Evolutionary conservation across 768 basidiomycete genomes (phyloP), one percentile per base, ranked within the genome.

Genomic region (Suillus lakei): DNA sequence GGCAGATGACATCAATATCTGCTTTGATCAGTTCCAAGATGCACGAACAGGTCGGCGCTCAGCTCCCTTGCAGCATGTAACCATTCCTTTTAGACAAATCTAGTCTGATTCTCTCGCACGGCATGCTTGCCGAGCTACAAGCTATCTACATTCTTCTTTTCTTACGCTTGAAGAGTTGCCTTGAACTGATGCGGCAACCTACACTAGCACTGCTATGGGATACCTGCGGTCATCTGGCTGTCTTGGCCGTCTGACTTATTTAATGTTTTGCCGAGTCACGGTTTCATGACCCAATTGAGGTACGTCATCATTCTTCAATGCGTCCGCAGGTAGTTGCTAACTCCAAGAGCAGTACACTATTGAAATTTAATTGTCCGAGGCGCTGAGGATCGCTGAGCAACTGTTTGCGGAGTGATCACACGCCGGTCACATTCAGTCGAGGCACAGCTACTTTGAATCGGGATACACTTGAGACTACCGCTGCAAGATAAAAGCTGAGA

Each of bases 401-500:
- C 53, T 21, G 10, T 32, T n/a, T 54, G 32, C 32, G 53, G 53
- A 12, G 53, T 21, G 18, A 32, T 32, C 30, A 3, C 23, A 50
- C 26, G 48, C 26, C 15, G 15, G 26, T 28, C 15, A 26, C 16
- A 26, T 13, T 18, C 30, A n/a, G 5, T 54, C 21, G 51, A 32
- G 30, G 18, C 32, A 54, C 53, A 54, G 12, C 18, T 54, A 30
- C 21, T 32, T 53, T 32, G 30, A 5, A 21, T 10, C 2, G 30
- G 51, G 9, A 54, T n/a, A n/a, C 12, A 32, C 21, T 32, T 10
- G 1, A n/a, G 30, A 10, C 53, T n/a, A 21, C 10, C 12, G 5
- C 30, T 54, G 30, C 53, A 54, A 32, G 30, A 54, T 54, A 54
- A 54, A 54, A 54, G 30, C 53, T 32, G 30, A 30, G 30, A 54